Base-by-base conservation (phyloP, 2,329 filamentous ascomycete species). In the Fusarium verticillioides region DNA sequence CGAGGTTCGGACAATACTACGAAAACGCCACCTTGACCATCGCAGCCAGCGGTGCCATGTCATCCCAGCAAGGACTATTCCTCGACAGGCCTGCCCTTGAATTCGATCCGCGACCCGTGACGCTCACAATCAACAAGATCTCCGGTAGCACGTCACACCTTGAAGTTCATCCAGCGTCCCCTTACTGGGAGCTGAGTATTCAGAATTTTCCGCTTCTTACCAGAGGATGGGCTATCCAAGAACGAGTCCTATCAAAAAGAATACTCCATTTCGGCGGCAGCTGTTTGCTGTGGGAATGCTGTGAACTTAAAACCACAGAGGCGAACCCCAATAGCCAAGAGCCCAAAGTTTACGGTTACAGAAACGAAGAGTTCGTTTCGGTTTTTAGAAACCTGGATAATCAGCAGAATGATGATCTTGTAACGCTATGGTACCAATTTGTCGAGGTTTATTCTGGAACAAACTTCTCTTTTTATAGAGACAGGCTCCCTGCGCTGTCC, bases 1-100 rank as follows among this genome's bases (percentile, higher is more conserved):
- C 28, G 4, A 52, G 52, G n/a, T 66, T 66, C 7, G 61, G 64
- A 12, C n/a, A 59, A 12, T 60, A 66, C 18, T 66, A 67, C 10
- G 32, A 53, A 28, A 66, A 60, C 7, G 39, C 61, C 2, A 19
- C 9, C 9, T 19, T 66, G 4, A 67, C 64, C 23, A 60, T 66
- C 5, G 52, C 61, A 4, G 34, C 52, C n/a, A 66, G 21, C 1
- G 52, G 44, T 4, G 34, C 44, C 2, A 16, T 34, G 5, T 66
- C 61, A 9, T 67, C 64, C 8, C 16, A 21, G 5, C n/a, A 60
- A 30, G 61, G 52, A 5, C 39, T 66, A 5, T 67, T 66, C 7
- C 40, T 67, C 2, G 18, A 4, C 5, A 19, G 64, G 10, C 40
- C 46, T 1, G 61, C 19, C 1, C n/a, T 66, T 9, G 26, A 58